Conservation (phyloP, 495 filamentous ascomycete genomes). For the Hypomontagnella monticulosa region DNA sequence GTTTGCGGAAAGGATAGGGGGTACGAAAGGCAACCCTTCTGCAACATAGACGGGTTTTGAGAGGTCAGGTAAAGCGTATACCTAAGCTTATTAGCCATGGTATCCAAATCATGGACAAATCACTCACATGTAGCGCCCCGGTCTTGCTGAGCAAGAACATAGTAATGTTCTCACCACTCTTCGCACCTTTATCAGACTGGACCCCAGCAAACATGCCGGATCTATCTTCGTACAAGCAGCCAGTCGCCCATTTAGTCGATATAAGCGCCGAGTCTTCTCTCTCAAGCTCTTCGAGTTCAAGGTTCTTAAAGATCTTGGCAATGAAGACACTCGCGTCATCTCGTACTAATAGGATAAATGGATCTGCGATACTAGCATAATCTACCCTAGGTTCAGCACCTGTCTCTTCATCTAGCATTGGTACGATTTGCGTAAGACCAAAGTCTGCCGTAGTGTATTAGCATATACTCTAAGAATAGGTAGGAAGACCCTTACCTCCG, state of each 20-base stretch:
- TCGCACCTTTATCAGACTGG: constrained; percentile 53
- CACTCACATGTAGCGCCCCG: constrained; percentile 77
- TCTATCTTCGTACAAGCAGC: constrained; percentile 79
- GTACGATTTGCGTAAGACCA: constrained; percentile 85
- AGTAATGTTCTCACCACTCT: constrained; percentile 61
- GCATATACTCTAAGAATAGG: constrained; percentile 46
- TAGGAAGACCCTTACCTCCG: constrained; percentile 67
- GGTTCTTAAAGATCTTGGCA: constrained; percentile 76
- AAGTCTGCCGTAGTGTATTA: constrained; percentile 67
- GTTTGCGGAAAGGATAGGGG: constrained; percentile 76
- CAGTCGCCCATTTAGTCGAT: constrained; percentile 77
- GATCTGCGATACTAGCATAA: constrained; percentile 85
- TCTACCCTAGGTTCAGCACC: constrained; percentile 77
- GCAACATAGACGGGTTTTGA: constrained; percentile 68
- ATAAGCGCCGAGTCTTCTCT: constrained; percentile 62
- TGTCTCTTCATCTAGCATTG: constrained; percentile 86
- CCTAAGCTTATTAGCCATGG: constrained; percentile 50
- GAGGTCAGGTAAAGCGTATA: constrained; percentile 71
- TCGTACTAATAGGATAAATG: constrained; percentile 84
- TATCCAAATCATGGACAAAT: background rate
- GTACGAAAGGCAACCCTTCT: constrained; percentile 79
- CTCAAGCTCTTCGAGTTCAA: constrained; percentile 86
- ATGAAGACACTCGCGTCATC: constrained; percentile 82
- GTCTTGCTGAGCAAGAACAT: constrained; percentile 77
- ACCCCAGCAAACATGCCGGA: constrained; percentile 62